Evolutionary conservation across 2,329 filamentous ascomycete species (phyloP), one percentile per base, ranked within the genome.

Genomic region (Nemania diffusa): DNA sequence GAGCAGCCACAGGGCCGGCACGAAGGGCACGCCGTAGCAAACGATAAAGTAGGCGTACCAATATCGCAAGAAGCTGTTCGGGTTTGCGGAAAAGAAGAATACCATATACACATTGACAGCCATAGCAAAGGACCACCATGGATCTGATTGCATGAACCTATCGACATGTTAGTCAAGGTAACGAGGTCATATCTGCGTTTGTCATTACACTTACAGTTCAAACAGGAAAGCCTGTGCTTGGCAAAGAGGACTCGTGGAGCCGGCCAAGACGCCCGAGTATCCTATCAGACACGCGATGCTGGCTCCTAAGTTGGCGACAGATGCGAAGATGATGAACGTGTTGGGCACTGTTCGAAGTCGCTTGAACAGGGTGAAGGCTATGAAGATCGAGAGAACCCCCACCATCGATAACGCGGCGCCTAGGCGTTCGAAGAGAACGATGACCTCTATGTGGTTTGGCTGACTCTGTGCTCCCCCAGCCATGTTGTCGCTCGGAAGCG

Each of bases 81-180:
- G 86, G 53, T 83, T 87, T 55, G 84, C 83, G n/a, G 84, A 82
- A 71, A 84, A 85, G 78, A 88, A 89, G 76, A 89, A 89, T 65
- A 89, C 87, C 58, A 94, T 84, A 73, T 91, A 92, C 69, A 95
- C 92, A 74, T 95, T 96, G 75, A 91, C 84, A 2, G 92, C 91
- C 92, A 96, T 95, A 70, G 91, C 91, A 61, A 94, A 86, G 0
- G 91, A 92, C 91, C 90, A 94, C 80, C 91, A 85, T 0, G 90
- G 88, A 78, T 93, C 91, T 5, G 90, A 91, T 71, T 91, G 90
- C 87, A 92, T 91, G 78, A 93, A 93, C 88, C 90, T 92, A 69
- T 7, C 13, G 17, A 27, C 17, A 50, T 4, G 57, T 74, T 60
- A 73, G 69, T 55, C 46, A 3, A 37, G 8, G 11, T 3, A 34